Percentiles rank a stretch among this genome's conserved stretches.
phyloP scores from a whole-genome alignment of 495 filamentous ascomycete species.

The Penicillium cosmopolitanum region DNA sequence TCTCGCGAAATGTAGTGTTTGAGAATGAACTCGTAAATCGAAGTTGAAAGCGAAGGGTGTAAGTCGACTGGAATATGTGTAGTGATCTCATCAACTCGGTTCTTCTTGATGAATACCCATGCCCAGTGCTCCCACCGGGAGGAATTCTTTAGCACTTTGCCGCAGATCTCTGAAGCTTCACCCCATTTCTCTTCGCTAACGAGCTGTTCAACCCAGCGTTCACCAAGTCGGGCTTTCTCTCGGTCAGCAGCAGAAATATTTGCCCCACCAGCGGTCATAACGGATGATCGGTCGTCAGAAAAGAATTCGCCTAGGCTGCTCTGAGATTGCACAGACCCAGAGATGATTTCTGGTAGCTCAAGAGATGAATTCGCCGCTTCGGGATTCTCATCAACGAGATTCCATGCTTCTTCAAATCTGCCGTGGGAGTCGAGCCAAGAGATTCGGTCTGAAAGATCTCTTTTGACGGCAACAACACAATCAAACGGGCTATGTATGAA shows the following conservation, averaged over 20 bases:
- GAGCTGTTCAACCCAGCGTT: slow-evolving; percentile 88
- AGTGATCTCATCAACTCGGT: slow-evolving; percentile 87
- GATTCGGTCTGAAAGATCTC: slow-evolving; percentile 83
- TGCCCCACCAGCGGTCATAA: slow-evolving; percentile 45
- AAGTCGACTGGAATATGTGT: slow-evolving; percentile 77
- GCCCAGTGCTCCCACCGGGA: slow-evolving; percentile 94
- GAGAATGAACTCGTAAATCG: slow-evolving; percentile 83
- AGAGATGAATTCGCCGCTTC: slow-evolving; percentile 42
- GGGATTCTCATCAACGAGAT: slow-evolving; percentile 81
- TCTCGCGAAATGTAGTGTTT: slow-evolving; percentile 80
- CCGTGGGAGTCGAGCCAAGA: slow-evolving; percentile 80
- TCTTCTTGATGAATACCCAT: slow-evolving; percentile 81
- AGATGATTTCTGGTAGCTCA: slow-evolving; percentile 57
- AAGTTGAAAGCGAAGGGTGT: slow-evolving; percentile 77
- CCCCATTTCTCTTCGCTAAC: slow-evolving; percentile 73
- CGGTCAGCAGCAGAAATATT: slow-evolving; percentile 70
- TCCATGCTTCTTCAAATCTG: slow-evolving; percentile 84
- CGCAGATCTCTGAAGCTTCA: slow-evolving; percentile 74
- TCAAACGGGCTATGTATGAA: slow-evolving; percentile 97
- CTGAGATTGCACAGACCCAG: slow-evolving; percentile 55
- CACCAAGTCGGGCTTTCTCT: slow-evolving; percentile 90
- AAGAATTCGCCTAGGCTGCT: slow-evolving; percentile 75
- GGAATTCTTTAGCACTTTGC: slow-evolving; percentile 77
- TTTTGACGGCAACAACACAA: slow-evolving; percentile 82
- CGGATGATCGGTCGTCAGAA: slow-evolving; percentile 70